A percentile compares a stretch with the other conserved stretches of the same genome.
Evolutionary conservation across 495 filamentous ascomycete species (phyloP).

Genomic region (Penicillium goetzii): DNA sequence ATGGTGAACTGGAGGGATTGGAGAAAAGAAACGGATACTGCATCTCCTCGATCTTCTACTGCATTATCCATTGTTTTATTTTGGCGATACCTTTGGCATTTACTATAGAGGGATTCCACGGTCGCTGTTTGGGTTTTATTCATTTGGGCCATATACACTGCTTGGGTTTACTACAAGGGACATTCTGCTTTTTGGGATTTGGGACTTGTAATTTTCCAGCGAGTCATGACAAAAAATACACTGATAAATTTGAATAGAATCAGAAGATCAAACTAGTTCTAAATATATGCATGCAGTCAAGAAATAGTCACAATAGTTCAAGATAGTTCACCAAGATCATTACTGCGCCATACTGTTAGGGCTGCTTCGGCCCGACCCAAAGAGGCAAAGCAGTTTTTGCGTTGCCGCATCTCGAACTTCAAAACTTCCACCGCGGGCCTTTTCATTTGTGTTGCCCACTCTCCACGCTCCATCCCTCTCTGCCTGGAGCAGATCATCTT

Average conservation of each 20-base stretch:
- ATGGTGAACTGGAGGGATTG: background rate
- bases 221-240: constrained; percentile 23
- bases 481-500: constrained; percentile 51
- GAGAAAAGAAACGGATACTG: background rate
- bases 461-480: constrained; percentile 25
- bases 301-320: background rate
- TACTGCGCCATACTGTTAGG: background rate
- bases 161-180: constrained; percentile 4
- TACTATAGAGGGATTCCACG: constrained; percentile 13
- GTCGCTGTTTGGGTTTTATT: constrained; percentile 9
- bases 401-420: constrained; percentile 38
- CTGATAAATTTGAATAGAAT: background rate
- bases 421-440: constrained; percentile 39
- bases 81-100: constrained; percentile 35
- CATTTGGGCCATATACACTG: constrained; percentile 9
- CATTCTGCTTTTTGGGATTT: constrained; percentile 2
- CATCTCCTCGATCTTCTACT: constrained; percentile 2
- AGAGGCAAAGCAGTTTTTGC: constrained; percentile 44
- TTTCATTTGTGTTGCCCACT: constrained; percentile 25
- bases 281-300: constrained; percentile 9
- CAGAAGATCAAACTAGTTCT: background rate
- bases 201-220: constrained; percentile 13
- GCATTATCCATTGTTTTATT: constrained; percentile 9
- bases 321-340: background rate
- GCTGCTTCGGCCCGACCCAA: constrained; percentile 36